Base-by-base conservation (phyloP, 164 flowering plant species). In the Vitis vinifera region DNA sequence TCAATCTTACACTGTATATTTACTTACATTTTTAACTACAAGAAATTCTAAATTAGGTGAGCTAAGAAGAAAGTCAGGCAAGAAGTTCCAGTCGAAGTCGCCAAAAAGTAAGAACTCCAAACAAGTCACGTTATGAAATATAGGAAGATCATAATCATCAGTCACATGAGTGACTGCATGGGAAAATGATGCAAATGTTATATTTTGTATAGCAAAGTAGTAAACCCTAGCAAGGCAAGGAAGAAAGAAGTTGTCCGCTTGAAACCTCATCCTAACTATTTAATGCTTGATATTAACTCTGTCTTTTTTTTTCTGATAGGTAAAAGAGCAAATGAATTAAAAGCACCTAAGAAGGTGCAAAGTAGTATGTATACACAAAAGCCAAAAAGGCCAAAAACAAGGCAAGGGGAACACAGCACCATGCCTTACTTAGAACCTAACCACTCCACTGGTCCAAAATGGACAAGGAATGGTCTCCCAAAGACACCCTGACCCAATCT, bases 11-110 rank as follows among this genome's bases (percentile, higher is more conserved):
- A 23, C 0, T 23, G 27, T 23, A 23, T 23, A 17, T 23, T 23
- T 23, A 23, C 27, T 23, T 23, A 23, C 27, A 0, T 23, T 23
- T 23, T 23, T 23, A 23, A 23, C 27, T 6, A 27, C 9, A 44
- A 76, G 72, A 52, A 55, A 50, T 30, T 64, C 58, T 44, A 76
- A 57, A 50, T 57, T 55, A 44, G 75, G 75, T 31, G 59, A 68
- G 57, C 62, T 19, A 11, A 58, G 61, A 47, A 76, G 70, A 1
- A 71, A 65, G 19, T 27, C 10, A 13, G 62, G 59, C 19, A 75
- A n/a, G 14, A 5, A 30, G 10, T 29, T 8, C 15, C 16, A 44
- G 13, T 4, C 23, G 58, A 59, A 70, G 56, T 9, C 31, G 48
- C 62, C 27, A 23, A 23, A 23, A 23, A 23, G 27, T 23, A 23